Evolutionary conservation across 2,329 filamentous ascomycete species (phyloP).

Genomic region (Acrodontium crateriforme): DNA sequence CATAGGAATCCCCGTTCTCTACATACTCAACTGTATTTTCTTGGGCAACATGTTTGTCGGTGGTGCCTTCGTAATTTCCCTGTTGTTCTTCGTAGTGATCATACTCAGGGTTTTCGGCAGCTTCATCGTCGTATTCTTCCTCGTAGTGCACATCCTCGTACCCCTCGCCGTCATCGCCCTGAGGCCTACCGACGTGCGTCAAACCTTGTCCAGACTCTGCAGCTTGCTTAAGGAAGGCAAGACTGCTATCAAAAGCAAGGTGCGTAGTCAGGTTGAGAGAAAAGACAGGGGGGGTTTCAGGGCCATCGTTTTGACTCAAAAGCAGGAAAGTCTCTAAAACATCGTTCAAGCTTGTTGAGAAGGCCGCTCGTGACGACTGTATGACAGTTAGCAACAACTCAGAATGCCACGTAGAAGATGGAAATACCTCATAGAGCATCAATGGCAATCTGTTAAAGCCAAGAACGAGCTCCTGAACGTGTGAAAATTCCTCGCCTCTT

Average conservation of each 20-base stretch:
- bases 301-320: constrained; percentile 45
- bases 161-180: constrained; percentile 7
- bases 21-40: too few species aligned
- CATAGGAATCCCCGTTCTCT: constrained; percentile 3
- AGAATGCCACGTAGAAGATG: neutral
- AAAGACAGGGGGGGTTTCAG: constrained; percentile 42
- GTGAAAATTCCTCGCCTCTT: constrained; percentile 34
- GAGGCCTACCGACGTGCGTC: constrained; percentile 28
- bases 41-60: neutral
- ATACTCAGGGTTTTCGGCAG: constrained; percentile 2
- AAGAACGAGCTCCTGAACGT: constrained; percentile 44
- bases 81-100: constrained; percentile 6
- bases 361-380: constrained; percentile 36
- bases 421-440: constrained; percentile 43
- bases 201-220: constrained; percentile 45
- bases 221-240: constrained; percentile 38
- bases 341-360: constrained; percentile 39
- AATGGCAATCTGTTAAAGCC: constrained; percentile 42
- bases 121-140: constrained; percentile 3
- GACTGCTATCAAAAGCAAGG: constrained; percentile 38
- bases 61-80: constrained; percentile 6
- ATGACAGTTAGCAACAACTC: constrained; percentile 5
- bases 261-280: constrained; percentile 39
- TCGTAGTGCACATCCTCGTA: constrained; percentile 4
- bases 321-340: constrained; percentile 46